Conservation (phyloP, 2,329 filamentous ascomycete genomes). For the Fusarium foetens region DNA sequence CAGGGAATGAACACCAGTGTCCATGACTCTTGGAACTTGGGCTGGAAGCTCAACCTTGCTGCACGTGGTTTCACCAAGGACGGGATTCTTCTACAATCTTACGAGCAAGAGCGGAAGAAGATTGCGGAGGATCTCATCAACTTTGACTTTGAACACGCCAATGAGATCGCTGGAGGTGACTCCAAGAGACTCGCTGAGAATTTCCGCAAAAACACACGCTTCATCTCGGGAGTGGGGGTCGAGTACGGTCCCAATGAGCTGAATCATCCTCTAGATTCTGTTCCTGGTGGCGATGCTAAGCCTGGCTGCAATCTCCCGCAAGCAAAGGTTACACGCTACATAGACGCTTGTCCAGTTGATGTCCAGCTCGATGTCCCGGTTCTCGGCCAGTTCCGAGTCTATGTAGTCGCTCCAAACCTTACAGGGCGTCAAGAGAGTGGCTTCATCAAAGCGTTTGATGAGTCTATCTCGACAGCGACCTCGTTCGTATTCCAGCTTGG, state of each 20-base stretch:
- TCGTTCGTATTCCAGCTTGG: conserved; percentile 70
- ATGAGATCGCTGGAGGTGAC: conserved; percentile 69
- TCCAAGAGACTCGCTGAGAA: conserved; percentile 71
- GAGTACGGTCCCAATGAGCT: conserved; percentile 64
- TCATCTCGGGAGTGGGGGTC: conserved; percentile 77
- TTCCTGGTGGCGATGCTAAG: conserved; percentile 57
- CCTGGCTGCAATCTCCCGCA: conserved; percentile 70
- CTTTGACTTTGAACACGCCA: conserved; percentile 67
- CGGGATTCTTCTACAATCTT: conserved; percentile 63
- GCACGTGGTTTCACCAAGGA: conserved; percentile 66
- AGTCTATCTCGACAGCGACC: conserved; percentile 58
- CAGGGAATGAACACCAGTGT: conserved; percentile 74
- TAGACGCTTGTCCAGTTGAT: conserved; percentile 81
- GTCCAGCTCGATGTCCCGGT: conserved; percentile 81
- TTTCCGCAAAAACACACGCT: conserved; percentile 75
- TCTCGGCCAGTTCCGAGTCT: conserved; percentile 79
- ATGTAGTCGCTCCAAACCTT: conserved; percentile 74
- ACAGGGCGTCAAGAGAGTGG: conserved; percentile 54
- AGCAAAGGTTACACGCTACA: conserved; percentile 76
- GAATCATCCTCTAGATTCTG: conserved; percentile 54
- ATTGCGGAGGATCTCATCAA: conserved; percentile 68
- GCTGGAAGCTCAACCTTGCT: conserved; percentile 63
- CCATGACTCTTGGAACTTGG: conserved; percentile 70
- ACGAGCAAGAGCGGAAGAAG: conserved; percentile 71
- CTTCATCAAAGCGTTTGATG: conserved; percentile 70